Conservation (phyloP, 768 basidiomycete genomes). For the Galerina sulciceps region DNA sequence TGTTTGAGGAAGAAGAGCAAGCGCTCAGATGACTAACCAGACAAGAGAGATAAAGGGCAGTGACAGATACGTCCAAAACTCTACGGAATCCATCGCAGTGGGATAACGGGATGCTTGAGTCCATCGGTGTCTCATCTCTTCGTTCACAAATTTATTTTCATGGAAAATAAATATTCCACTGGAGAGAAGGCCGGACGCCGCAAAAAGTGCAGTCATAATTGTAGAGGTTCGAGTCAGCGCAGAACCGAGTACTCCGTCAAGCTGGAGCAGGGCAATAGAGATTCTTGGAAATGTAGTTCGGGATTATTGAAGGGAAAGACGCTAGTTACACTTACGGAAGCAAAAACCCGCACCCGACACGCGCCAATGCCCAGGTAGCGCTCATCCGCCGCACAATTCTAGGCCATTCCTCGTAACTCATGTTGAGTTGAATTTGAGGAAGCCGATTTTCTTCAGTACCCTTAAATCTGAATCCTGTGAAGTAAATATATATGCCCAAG, state of each 20-base stretch:
- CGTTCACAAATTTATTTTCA: constrained; percentile 2
- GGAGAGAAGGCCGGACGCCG: constrained; percentile 7
- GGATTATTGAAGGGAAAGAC: not conserved
- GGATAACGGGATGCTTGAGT: constrained; percentile 7
- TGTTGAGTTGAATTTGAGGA: not conserved
- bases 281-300: not conserved
- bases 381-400: constrained; percentile 3
- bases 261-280: constrained; percentile 12
- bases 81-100: not conserved
- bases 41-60: constrained; percentile 8
- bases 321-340: constrained; percentile 1
- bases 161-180: constrained; percentile 9
- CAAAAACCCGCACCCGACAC: constrained; percentile 10
- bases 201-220: constrained; percentile 9
- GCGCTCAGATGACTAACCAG: not conserved
- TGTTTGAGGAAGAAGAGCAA: not conserved
- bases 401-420: constrained; percentile 1
- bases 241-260: constrained; percentile 7
- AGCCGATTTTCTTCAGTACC: not conserved
- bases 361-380: constrained; percentile 8
- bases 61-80: constrained; percentile 13
- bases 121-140: constrained; percentile 3
- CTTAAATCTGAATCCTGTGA: not conserved
- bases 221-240: constrained; percentile 6
- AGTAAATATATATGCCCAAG: constrained; percentile 3